Evolutionary conservation across 768 basidiomycete species (phyloP).

Genomic region (Cyclocybe cylindracea): DNA sequence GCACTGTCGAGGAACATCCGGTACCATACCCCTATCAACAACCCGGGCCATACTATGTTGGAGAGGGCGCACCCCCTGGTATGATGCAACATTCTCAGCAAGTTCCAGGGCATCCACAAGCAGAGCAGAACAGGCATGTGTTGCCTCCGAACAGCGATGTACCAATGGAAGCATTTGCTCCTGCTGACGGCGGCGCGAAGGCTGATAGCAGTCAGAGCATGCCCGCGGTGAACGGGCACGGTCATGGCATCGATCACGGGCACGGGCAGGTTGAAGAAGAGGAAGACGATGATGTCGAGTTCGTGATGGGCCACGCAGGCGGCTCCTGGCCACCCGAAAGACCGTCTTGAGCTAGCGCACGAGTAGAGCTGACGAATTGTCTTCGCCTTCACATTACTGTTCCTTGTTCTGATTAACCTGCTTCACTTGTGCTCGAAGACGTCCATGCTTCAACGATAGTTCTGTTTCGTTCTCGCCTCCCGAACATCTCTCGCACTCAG

Average conservation of each 20-base stretch:
- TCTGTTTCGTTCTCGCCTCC: no score
- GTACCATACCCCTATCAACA: constrained; percentile 4
- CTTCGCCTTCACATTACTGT: neutral
- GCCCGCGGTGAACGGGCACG: neutral
- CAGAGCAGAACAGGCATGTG: no score
- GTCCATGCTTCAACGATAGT: neutral
- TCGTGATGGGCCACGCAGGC: constrained; percentile 60
- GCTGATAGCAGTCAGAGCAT: no score
- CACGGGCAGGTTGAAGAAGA: constrained; percentile 47
- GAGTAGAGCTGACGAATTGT: constrained; percentile 5
- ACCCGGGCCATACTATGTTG: no score
- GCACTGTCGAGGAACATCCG: constrained; percentile 36
- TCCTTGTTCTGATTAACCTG: constrained; percentile 3
- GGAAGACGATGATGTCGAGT: constrained; percentile 77
- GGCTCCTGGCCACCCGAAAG: constrained; percentile 32
- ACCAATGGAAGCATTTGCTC: no score
- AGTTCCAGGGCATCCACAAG: no score
- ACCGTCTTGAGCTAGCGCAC: constrained; percentile 14
- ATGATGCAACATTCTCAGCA: no score
- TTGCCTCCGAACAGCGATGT: no score
- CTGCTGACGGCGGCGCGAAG: no score
- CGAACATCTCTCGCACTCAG: no score
- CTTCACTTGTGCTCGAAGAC: neutral
- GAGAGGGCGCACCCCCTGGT: no score
- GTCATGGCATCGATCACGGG: constrained; percentile 14